Base-by-base conservation (phyloP, 2,329 filamentous ascomycete genomes). In the Sporothrix curviconia region DNA sequence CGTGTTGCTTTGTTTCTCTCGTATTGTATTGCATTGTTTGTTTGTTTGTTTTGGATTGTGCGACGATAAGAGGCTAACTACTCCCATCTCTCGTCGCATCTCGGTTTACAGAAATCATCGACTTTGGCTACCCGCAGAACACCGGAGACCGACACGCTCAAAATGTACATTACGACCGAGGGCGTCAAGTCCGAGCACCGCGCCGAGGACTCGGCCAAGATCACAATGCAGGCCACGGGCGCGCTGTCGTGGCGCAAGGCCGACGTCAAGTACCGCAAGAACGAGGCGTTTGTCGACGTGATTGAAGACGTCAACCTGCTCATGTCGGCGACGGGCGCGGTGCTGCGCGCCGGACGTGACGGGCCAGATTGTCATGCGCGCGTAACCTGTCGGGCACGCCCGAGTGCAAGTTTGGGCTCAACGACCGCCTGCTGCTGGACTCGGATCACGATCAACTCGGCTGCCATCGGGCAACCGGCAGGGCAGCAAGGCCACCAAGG, bases 81-180 rank as follows among this genome's bases (percentile, higher is more conserved):
- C n/a, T n/a, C n/a, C n/a, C n/a, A n/a, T 32, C 28, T 32, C 28
- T 32, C 28, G 6, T 32, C 28, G 28, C 6, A 32, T n/a, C n/a
- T n/a, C 17, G 4, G 30, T 59, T 64, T 25, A 69, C 59, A 94
- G 94, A 99, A 76, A 96, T 99, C 68, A 85, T 99, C 70, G 94
- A 99, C 74, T 99, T 99, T 74, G 94, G 94, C 62, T 99, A 99
- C 71, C 94, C 94, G 34, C 94, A 99, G 72, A 97, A 97, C 72
- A 99, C 94, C n/a, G 62, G 94, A 99, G 75, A 96, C 92, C 55
- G 94, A 99, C 72, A 97, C 94, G 15, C 79, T 99, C 66, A 99
- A 99, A 76, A 97, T 97, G 92, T 99, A 99, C 79, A 99, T 99
- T 69, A 99, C 95, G 43, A 99, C 94, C 36, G 94, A 99, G 76